Evolutionary conservation across 2,329 filamentous ascomycete genomes (phyloP).

Genomic region (Blastomyces silverae): DNA sequence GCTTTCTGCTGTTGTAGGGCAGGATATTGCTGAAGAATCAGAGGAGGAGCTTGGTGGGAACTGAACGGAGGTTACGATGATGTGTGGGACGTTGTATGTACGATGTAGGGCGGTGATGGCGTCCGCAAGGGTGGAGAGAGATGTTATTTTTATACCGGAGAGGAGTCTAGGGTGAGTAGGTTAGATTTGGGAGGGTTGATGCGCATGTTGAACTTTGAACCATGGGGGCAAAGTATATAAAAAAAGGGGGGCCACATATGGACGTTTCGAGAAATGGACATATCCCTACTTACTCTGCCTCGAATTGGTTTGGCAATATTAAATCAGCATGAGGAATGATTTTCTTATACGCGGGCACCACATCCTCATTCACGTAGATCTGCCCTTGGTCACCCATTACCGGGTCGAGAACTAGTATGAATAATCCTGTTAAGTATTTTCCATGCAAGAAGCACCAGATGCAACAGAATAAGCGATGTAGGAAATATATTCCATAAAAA

Average conservation of each 20-base stretch:
- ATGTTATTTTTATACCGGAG: conserved; percentile 74
- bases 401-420: conserved; percentile 67
- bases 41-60: conserved; percentile 52
- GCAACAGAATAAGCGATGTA: not conserved
- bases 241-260: not conserved
- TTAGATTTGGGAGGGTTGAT: conserved; percentile 5
- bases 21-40: conserved; percentile 31
- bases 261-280: conserved; percentile 4
- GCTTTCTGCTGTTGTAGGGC: conserved; percentile 22
- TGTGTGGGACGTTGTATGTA: conserved; percentile 70
- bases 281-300: conserved; percentile 66
- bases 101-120: conserved; percentile 74
- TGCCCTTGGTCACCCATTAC: conserved; percentile 96
- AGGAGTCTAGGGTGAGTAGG: conserved; percentile 54
- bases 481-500: conserved; percentile 1
- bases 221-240: not conserved
- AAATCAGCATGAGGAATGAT: conserved; percentile 77
- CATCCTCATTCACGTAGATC: conserved; percentile 84
- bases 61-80: conserved; percentile 86
- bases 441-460: not conserved
- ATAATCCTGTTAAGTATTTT: conserved; percentile 5
- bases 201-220: not conserved
- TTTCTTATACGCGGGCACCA: conserved; percentile 81
- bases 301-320: conserved; percentile 93
- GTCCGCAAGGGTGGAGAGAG: conserved; percentile 62